phyloP scores from a whole-genome alignment of 805 yeast genomes.

The Saturnispora galanensis region DNA sequence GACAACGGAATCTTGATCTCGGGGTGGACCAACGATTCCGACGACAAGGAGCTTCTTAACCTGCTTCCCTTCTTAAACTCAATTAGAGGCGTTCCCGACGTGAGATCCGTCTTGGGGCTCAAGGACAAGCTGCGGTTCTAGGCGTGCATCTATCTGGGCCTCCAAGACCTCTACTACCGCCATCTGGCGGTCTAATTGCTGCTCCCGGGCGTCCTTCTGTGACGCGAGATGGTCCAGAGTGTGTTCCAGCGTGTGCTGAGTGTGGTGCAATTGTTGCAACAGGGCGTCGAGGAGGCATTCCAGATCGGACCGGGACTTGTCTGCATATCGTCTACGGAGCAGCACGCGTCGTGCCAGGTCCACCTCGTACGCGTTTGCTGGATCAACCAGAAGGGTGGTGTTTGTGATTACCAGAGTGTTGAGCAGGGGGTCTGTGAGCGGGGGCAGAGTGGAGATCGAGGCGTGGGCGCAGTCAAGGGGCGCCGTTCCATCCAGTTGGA shows the following conservation, averaged over 20 bases:
- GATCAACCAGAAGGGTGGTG: not conserved
- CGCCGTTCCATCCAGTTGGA: too few relatives aligned
- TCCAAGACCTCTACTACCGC: not conserved
- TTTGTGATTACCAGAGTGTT: too few relatives aligned
- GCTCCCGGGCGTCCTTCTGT: not conserved
- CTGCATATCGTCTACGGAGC: not conserved
- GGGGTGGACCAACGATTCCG: conserved; percentile 98
- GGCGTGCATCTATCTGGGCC: not conserved
- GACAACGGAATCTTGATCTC: conserved; percentile 88
- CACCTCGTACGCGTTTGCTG: not conserved
- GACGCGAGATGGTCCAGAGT: not conserved
- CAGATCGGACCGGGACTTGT: not conserved
- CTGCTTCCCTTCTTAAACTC: conserved; percentile 72
- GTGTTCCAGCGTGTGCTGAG: not conserved
- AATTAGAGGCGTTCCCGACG: conserved; percentile 74
- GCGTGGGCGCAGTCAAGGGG: too few relatives aligned
- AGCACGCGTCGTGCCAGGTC: not conserved
- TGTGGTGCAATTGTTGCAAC: not conserved
- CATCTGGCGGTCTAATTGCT: not conserved
- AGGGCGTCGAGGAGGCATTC: not conserved
- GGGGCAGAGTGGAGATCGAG: too few relatives aligned
- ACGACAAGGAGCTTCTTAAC: conserved; percentile 73
- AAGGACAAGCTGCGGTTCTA: not conserved
- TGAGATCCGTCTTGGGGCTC: conserved; percentile 51
- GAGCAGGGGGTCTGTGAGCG: too few relatives aligned